Percentiles rank a stretch among this genome's conserved stretches.
Conservation (phyloP, 2,329 filamentous ascomycete species). For the Calonectria naviculata region DNA sequence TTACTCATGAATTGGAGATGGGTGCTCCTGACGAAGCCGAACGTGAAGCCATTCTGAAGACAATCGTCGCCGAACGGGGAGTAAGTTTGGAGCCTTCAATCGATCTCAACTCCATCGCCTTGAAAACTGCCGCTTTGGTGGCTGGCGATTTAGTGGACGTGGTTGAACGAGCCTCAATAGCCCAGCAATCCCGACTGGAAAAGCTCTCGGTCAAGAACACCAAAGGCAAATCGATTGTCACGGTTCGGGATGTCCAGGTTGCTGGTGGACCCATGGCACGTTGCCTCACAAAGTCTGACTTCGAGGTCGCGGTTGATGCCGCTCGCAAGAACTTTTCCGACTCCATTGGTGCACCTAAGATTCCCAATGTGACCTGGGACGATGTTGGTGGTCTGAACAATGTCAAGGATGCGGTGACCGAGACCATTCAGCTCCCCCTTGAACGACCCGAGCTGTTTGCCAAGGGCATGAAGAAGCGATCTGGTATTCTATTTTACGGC, state of each 20-base stretch:
- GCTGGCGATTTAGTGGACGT: conserved; percentile 96
- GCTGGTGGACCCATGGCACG: conserved; percentile 84
- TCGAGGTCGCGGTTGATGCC: conserved; percentile 93
- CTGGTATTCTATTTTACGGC: conserved; percentile 91
- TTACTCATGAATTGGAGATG: conserved; percentile 97
- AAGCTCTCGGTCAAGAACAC: conserved; percentile 67
- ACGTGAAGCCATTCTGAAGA: conserved; percentile 85
- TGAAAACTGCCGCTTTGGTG: conserved; percentile 96
- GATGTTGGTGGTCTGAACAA: conserved; percentile 94
- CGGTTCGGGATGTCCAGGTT: conserved; percentile 85
- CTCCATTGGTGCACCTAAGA: conserved; percentile 96
- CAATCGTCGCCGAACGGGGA: conserved; percentile 80
- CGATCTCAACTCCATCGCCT: conserved; percentile 84
- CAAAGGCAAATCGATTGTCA: conserved; percentile 58
- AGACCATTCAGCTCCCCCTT: conserved; percentile 94
- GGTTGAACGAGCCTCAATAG: conserved; percentile 87
- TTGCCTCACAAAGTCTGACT: conserved; percentile 84
- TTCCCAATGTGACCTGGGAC: conserved; percentile 95
- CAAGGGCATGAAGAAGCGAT: conserved; percentile 98
- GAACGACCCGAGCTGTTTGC: conserved; percentile 94
- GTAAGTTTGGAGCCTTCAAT: conserved; percentile 85
- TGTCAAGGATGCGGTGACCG: conserved; percentile 96
- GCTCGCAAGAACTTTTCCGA: conserved; percentile 98
- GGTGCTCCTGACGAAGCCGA: conserved; percentile 92
- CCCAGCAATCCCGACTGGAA: conserved; percentile 80